Evolutionary conservation across 2,329 filamentous ascomycete species (phyloP).

Genomic region (Tympanopsis confertula): DNA sequence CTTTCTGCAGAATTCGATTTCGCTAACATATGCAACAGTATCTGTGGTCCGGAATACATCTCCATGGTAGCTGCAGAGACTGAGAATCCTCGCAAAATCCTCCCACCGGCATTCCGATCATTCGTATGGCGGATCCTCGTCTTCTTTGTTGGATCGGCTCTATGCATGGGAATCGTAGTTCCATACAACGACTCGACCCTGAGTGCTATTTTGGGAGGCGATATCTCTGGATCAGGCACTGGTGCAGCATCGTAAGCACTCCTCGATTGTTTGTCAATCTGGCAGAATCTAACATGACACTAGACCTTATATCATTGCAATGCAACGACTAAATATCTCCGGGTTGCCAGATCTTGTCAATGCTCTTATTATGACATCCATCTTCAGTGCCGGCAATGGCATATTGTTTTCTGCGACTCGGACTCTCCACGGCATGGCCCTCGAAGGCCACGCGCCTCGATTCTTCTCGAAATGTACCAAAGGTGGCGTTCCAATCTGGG

Average conservation of each 20-base stretch:
- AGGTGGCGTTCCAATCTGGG: constrained; percentile 63
- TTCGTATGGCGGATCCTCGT: constrained; percentile 54
- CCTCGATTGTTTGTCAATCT: too few species aligned
- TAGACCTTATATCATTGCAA: constrained; percentile 37
- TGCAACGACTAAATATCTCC: constrained; percentile 40
- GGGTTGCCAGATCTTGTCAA: constrained; percentile 49
- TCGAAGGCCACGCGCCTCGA: constrained; percentile 32
- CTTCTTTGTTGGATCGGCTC: constrained; percentile 56
- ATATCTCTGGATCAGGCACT: constrained; percentile 33
- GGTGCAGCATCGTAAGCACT: constrained; percentile 34
- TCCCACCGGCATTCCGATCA: constrained; percentile 54
- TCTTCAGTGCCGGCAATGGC: constrained; percentile 27
- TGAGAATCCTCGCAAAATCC: constrained; percentile 40
- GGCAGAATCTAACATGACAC: too few species aligned
- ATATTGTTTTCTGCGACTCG: constrained; percentile 33
- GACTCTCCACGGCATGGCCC: constrained; percentile 33
- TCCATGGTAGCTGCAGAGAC: constrained; percentile 37
- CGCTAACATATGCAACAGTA: constrained; percentile 31
- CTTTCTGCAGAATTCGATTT: constrained; percentile 2
- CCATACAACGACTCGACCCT: constrained; percentile 46
- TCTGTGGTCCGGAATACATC: constrained; percentile 51
- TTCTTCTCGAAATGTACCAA: constrained; percentile 44
- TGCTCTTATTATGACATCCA: constrained; percentile 36
- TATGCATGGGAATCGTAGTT: constrained; percentile 51
- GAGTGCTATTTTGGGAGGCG: constrained; percentile 34